These are phyloP conservation scores for Fusarium humuli DNA, from an alignment of 2,329 filamentous ascomycete genomes.

Conservation along the genomic window DNA sequence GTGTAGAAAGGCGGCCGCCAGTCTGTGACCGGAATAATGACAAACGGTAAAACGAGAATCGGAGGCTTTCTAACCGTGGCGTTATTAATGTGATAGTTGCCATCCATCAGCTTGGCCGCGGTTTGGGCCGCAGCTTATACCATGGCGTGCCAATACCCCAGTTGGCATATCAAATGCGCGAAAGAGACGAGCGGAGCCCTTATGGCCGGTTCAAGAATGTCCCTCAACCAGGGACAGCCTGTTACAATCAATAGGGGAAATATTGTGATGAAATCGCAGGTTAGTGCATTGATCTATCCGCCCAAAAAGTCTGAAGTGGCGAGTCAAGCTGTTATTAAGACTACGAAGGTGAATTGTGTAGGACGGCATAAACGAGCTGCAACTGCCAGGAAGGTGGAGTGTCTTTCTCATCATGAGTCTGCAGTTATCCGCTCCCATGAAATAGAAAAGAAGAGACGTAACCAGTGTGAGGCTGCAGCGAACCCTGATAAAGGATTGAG, in stretches of 20 bases:
- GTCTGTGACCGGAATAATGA: constrained; percentile 13
- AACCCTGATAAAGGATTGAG: constrained; percentile 20
- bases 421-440: constrained; percentile 26
- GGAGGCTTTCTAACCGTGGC: constrained; percentile 37
- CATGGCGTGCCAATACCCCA: constrained; percentile 29
- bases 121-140: constrained; percentile 42
- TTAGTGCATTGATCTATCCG: constrained; percentile 7
- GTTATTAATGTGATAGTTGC: constrained; percentile 34
- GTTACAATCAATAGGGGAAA: constrained; percentile 24
- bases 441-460: constrained; percentile 7
- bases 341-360: constrained; percentile 23
- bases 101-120: constrained; percentile 40
- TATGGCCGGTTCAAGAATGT: constrained; percentile 29
- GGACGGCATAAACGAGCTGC: constrained; percentile 44
- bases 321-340: constrained; percentile 9
- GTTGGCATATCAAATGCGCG: constrained; percentile 23
- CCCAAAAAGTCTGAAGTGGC: neutral
- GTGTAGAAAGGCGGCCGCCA: constrained; percentile 18
- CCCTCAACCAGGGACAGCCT: constrained; percentile 27
- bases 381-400: constrained; percentile 23
- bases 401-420: constrained; percentile 33
- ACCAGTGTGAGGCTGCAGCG: constrained; percentile 31
- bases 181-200: constrained; percentile 33
- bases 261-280: constrained; percentile 26
- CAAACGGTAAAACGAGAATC: neutral